A percentile compares a stretch with the other conserved stretches of the same genome.
These are phyloP conservation scores for Leptographium procerum DNA, from an alignment of 2,329 filamentous ascomycete genomes.

Conservation along the genomic window DNA sequence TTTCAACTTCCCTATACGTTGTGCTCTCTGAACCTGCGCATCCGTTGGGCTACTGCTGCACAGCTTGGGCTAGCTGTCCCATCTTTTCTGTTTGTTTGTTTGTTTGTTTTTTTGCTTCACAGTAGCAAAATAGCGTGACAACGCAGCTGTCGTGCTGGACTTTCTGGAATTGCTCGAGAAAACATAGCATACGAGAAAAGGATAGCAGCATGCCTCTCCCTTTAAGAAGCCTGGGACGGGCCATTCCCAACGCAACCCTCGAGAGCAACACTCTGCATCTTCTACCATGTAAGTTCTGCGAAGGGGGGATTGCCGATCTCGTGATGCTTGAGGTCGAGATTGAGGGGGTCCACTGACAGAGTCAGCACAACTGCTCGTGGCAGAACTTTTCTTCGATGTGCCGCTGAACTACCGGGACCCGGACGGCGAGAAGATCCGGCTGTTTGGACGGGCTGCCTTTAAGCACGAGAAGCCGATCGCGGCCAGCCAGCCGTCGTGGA, in stretches of 20 bases:
- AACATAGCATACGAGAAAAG: not conserved
- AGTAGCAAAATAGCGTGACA: no score
- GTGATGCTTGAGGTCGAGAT: not conserved
- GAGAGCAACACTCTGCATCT: not conserved
- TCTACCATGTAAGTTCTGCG: constrained; percentile 4
- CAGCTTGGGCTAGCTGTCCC: not conserved
- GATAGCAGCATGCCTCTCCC: not conserved
- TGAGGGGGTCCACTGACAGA: not conserved
- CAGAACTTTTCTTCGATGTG: constrained; percentile 79
- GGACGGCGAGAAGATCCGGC: constrained; percentile 46
- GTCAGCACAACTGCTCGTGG: constrained; percentile 60
- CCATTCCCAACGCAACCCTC: not conserved
- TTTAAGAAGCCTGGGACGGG: not conserved
- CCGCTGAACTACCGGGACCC: constrained; percentile 66
- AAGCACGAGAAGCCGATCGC: constrained; percentile 54
- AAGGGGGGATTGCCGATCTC: not conserved
- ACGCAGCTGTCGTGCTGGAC: no score
- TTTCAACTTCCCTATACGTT: not conserved
- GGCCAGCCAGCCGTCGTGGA: constrained; percentile 23
- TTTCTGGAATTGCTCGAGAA: no score
- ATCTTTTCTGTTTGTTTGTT: no score
- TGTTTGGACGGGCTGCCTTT: constrained; percentile 67
- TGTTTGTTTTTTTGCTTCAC: no score
- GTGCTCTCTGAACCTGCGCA: not conserved
- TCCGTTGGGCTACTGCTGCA: not conserved